phyloP scores from a whole-genome alignment of 148 eudicot genomes.

The Cornus florida region DNA sequence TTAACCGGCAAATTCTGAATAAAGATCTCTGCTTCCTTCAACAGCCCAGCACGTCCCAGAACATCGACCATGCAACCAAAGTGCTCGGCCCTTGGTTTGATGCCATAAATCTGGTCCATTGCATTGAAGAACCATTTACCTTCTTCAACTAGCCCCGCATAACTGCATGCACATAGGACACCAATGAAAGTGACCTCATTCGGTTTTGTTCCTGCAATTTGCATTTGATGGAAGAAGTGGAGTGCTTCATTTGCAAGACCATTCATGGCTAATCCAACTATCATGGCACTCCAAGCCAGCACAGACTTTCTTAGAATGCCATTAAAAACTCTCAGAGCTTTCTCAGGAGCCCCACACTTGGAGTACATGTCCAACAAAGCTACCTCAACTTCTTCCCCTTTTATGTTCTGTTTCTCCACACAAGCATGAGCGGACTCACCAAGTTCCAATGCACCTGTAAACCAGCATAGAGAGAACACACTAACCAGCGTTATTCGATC shows the following conservation, averaged over 20 bases:
- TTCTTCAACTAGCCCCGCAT: constrained; percentile 9
- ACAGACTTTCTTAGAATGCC: neutral
- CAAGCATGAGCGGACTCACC: constrained; percentile 4
- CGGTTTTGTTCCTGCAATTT: neutral
- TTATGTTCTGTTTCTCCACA: constrained; percentile 10
- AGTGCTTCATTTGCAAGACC: constrained; percentile 10
- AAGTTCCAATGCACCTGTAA: neutral
- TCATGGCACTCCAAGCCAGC: constrained; percentile 15
- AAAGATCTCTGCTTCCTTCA: constrained; percentile 10
- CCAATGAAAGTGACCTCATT: constrained; percentile 13
- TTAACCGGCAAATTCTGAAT: constrained; percentile 7
- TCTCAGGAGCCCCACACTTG: constrained; percentile 15
- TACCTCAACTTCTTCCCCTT: constrained; percentile 7
- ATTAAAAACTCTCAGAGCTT: neutral
- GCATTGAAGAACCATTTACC: constrained; percentile 10
- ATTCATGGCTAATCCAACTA: constrained; percentile 4
- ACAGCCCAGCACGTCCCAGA: constrained; percentile 8
- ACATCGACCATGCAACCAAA: constrained; percentile 12
- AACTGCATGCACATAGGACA: constrained; percentile 10
- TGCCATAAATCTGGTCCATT: neutral
- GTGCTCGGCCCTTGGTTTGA: constrained; percentile 10
- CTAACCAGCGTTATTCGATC: constrained; percentile 4
- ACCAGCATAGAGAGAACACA: neutral
- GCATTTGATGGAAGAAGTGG: neutral
- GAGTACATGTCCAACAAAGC: constrained; percentile 12